phyloP scores from a whole-genome alignment of 257 asterid species.

The Cynanchum wilfordii region DNA sequence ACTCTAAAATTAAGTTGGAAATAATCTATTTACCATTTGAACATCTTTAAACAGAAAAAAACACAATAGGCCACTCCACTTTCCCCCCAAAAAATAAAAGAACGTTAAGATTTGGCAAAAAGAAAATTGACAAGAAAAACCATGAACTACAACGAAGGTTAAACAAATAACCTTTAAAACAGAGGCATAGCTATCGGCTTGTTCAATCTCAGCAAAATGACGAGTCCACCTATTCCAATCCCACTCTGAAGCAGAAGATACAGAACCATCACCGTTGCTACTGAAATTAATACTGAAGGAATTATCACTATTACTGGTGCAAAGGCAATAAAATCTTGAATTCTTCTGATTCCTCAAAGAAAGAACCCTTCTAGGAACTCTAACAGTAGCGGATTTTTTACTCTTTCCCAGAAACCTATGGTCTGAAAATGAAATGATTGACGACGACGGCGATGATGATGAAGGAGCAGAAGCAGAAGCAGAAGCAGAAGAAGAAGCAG shows the following conservation, averaged over 20 bases:
- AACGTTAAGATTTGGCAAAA: background rate
- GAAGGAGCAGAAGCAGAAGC: conserved; percentile 24
- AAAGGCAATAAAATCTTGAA: conserved; percentile 44
- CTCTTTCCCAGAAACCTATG: conserved; percentile 24
- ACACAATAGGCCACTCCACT: background rate
- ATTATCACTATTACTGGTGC: conserved; percentile 27
- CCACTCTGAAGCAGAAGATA: conserved; percentile 55
- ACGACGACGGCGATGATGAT: conserved; percentile 17
- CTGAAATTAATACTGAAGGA: conserved; percentile 20
- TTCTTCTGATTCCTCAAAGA: conserved; percentile 29
- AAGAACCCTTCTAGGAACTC: conserved; percentile 28
- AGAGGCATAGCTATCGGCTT: conserved; percentile 77
- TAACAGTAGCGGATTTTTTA: conserved; percentile 19
- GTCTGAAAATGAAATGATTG: conserved; percentile 20
- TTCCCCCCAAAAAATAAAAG: background rate
- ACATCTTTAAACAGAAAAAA: background rate
- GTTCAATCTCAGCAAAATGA: conserved; percentile 82
- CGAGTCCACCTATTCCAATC: conserved; percentile 91
- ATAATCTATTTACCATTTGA: background rate
- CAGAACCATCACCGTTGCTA: conserved; percentile 20
- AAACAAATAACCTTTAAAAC: conserved; percentile 53
- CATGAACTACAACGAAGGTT: conserved; percentile 3
- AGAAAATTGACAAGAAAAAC: background rate
- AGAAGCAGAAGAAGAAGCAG: conserved; percentile 24
- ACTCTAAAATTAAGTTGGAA: background rate